Base-by-base conservation (phyloP, 805 yeast genomes). In the Yarrowia porcina region DNA sequence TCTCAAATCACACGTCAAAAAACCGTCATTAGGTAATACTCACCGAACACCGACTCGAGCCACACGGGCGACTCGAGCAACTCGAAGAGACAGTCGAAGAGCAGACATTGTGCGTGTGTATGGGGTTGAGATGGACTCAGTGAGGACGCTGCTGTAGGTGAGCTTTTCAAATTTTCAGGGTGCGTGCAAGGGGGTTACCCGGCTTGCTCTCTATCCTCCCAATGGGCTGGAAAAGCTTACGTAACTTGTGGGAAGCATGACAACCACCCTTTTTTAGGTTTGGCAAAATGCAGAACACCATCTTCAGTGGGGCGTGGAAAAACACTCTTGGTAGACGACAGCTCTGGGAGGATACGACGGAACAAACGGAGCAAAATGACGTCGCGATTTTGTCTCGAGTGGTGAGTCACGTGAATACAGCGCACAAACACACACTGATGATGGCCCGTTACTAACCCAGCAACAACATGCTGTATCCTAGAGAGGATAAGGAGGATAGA, bases 401-500 rank as follows among this genome's bases (percentile, higher is more conserved):
- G 86, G 80, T 76, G 65, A 63, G 80, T 72, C 17, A n/a, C n/a
- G n/a, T n/a, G n/a, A n/a, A n/a, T n/a, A n/a, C n/a, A n/a, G n/a
- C n/a, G n/a, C n/a, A n/a, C n/a, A 25, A 25, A 25, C 4, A 25
- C 4, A 25, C n/a, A 8, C 9, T 1, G 44, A 20, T 20, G n/a
- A 13, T 12, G 4, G 18, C 12, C 18, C 13, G 7, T 12, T 20
- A 9, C 61, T 56, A 56, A 56, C 39, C 17, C 23, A 70, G 96
- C 83, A 94, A 94, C 82, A 94, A 94, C 74, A 94, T 94, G 99
- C 82, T 94, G 77, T 94, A 94, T 74, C 99, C 99, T 20, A 85
- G 90, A 68, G 99, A 94, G 78, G 98, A 94, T 73, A 89, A 88
- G 71, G 90, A 87, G 64, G 75, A 82, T 68, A 84, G 83, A 72